A percentile compares a stretch with the other conserved stretches of the same genome.
Conservation (phyloP, 176 grass and related monocot species). For the Secale cereale region DNA sequence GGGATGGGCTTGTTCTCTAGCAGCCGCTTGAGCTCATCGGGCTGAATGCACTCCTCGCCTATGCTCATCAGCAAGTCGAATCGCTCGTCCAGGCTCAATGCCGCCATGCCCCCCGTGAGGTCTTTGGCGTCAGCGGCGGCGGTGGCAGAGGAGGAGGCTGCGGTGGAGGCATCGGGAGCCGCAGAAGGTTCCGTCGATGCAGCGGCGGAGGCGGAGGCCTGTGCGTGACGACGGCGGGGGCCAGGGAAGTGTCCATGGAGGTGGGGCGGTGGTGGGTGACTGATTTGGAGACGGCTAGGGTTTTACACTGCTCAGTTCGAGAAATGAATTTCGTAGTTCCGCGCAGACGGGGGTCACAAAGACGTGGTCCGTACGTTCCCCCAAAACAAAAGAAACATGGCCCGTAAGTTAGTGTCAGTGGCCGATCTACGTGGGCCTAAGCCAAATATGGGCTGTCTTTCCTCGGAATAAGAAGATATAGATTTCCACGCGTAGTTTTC, state of each 20-base stretch:
- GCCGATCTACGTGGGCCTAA: no score
- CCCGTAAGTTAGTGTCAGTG: no score
- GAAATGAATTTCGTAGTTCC: not conserved
- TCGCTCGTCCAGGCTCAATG: slow-evolving; percentile 42
- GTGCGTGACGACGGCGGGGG: no score
- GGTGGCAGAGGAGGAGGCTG: not conserved
- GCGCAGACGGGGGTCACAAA: not conserved
- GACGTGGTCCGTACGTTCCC: not conserved
- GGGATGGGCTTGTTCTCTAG: slow-evolving; percentile 66
- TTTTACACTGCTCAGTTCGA: not conserved
- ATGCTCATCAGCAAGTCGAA: slow-evolving; percentile 54
- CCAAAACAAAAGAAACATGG: no score
- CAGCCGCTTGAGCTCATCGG: slow-evolving; percentile 54
- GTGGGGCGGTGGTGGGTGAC: not conserved
- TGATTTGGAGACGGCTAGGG: not conserved
- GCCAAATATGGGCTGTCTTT: no score
- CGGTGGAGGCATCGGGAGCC: not conserved
- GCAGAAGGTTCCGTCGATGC: slow-evolving; percentile 15
- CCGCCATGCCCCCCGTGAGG: slow-evolving; percentile 9
- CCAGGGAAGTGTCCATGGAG: not conserved
- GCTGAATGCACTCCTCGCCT: slow-evolving; percentile 89
- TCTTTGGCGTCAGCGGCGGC: not conserved
- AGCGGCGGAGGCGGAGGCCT: not conserved
- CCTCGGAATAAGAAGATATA: no score
- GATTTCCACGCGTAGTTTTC: no score